Evolutionary conservation across 495 filamentous ascomycete genomes (phyloP).

Genomic region (Xylaria venustula): DNA sequence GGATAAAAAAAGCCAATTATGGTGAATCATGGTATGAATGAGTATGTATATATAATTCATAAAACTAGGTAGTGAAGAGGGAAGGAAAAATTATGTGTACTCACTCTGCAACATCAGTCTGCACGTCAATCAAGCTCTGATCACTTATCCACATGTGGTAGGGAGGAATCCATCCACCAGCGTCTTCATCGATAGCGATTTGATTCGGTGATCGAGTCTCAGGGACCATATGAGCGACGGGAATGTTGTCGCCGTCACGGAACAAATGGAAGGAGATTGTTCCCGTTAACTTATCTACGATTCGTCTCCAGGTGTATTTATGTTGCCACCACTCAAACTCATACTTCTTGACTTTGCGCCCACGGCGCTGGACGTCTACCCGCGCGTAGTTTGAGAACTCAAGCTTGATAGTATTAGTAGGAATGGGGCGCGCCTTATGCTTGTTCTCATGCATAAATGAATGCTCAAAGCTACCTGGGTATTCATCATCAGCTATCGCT

Average conservation of each 20-base stretch:
- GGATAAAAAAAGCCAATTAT: neutral
- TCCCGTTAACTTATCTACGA: conserved; percentile 58
- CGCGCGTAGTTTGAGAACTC: conserved; percentile 98
- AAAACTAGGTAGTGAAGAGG: neutral
- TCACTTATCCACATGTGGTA: conserved; percentile 88
- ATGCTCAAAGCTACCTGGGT: conserved; percentile 37
- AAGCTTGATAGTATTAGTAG: conserved; percentile 75
- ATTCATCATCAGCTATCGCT: conserved; percentile 49
- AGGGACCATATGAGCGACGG: conserved; percentile 84
- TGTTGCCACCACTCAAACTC: conserved; percentile 91
- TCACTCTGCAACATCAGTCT: conserved; percentile 90
- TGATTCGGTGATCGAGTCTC: conserved; percentile 68
- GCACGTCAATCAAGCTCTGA: conserved; percentile 58
- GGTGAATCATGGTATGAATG: neutral
- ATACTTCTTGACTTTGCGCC: conserved; percentile 71
- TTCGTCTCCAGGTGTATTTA: conserved; percentile 81
- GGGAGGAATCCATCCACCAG: conserved; percentile 89
- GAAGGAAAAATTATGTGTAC: conserved; percentile 38
- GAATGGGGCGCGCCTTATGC: conserved; percentile 43
- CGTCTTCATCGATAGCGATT: conserved; percentile 67
- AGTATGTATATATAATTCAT: neutral
- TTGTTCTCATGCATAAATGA: conserved; percentile 33
- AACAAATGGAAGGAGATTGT: conserved; percentile 74
- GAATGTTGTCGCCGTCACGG: conserved; percentile 58
- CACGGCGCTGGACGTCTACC: conserved; percentile 74